phyloP scores from a whole-genome alignment of 1,284 basidiomycete species.

The Mycocalia duriaeana region DNA sequence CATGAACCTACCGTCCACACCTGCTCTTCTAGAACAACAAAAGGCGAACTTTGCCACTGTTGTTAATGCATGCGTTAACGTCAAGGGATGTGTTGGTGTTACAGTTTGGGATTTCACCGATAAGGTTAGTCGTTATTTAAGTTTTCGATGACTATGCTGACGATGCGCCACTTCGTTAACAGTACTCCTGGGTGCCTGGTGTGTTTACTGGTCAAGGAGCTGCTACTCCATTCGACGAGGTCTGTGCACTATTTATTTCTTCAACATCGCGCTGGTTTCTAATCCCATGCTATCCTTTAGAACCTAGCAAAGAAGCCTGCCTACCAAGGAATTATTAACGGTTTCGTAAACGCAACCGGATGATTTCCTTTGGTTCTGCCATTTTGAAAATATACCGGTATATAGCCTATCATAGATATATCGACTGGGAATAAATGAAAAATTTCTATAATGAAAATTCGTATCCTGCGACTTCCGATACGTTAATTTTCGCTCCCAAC shows the following conservation, averaged over 20 bases:
- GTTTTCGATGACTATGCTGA: too few relatives aligned
- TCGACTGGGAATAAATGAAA: too few relatives aligned
- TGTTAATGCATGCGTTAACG: constrained; percentile 46
- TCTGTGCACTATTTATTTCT: background rate
- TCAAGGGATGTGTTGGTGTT: constrained; percentile 45
- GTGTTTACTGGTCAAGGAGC: constrained; percentile 44
- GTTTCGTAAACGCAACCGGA: constrained; percentile 10
- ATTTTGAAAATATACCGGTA: constrained; percentile 1
- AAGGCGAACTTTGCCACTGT: constrained; percentile 51
- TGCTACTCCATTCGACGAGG: constrained; percentile 42
- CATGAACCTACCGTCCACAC: constrained; percentile 48
- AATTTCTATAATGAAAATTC: too few relatives aligned
- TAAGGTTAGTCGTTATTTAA: constrained; percentile 22
- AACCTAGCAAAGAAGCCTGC: constrained; percentile 32
- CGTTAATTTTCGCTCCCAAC: too few relatives aligned
- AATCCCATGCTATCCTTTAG: constrained; percentile 8
- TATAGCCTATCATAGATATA: too few relatives aligned
- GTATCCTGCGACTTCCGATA: too few relatives aligned
- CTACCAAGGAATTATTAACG: constrained; percentile 31
- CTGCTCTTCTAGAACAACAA: constrained; percentile 44
- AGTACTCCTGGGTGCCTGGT: constrained; percentile 52
- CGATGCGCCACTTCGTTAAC: constrained; percentile 1
- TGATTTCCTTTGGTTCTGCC: background rate
- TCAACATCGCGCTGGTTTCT: background rate
- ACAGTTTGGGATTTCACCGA: constrained; percentile 54